These are phyloP conservation scores for Wallacemonas collosoma DNA, from an alignment of 208 protist genomes.

Conservation along the genomic window DNA sequence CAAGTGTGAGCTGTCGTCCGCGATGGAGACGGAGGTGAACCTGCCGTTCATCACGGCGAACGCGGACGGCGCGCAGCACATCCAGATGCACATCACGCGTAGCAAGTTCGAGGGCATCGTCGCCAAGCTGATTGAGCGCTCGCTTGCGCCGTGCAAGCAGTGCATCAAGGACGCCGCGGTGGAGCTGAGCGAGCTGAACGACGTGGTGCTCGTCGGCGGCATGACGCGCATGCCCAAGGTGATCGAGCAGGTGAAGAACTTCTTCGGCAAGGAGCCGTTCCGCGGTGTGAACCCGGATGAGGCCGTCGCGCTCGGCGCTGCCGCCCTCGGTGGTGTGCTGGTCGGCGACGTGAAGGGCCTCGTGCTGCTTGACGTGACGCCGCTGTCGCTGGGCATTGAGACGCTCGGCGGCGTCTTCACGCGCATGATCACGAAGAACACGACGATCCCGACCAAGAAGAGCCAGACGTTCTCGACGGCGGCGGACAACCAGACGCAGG, in stretches of 20 bases:
- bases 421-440: conserved; percentile 98
- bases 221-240: conserved; percentile 97
- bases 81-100: conserved; percentile 80
- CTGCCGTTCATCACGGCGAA: conserved; percentile 93
- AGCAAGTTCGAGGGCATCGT: conserved; percentile 61
- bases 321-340: conserved; percentile 97
- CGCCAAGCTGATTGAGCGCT: conserved; percentile 62
- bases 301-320: conserved; percentile 99
- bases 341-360: conserved; percentile 93
- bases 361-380: conserved; percentile 98
- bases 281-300: conserved; percentile 99
- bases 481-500: conserved; percentile 76
- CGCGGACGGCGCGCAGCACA: conserved; percentile 81
- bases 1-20: conserved; percentile 95
- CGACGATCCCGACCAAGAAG: conserved; percentile 98
- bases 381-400: conserved; percentile 98
- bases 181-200: conserved; percentile 81
- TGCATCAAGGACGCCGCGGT: conserved; percentile 88
- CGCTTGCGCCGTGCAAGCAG: conserved; percentile 55
- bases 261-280: conserved; percentile 95
- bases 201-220: conserved; percentile 96
- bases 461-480: conserved; percentile 93
- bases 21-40: conserved; percentile 87
- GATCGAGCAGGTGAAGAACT: conserved; percentile 77
- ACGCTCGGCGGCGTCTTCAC: conserved; percentile 97